Conservation (phyloP, 2,329 filamentous ascomycete genomes). For the Beauveria brongniartii region DNA sequence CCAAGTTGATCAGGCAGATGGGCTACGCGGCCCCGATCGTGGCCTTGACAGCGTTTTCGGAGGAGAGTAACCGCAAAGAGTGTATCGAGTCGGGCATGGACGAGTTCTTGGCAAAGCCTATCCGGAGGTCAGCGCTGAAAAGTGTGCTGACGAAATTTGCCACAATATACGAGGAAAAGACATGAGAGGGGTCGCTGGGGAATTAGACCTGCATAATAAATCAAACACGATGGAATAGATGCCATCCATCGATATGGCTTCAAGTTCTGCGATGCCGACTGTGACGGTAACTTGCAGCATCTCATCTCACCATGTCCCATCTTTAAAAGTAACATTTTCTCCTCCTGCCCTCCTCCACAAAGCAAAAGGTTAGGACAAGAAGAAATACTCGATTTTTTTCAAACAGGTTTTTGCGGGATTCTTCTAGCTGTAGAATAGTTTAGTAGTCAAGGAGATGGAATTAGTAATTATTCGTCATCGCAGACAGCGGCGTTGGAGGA, state of each 20-base stretch:
- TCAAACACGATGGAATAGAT: not conserved
- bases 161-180: constrained; percentile 64
- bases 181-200: not conserved
- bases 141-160: constrained; percentile 78
- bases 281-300: constrained; percentile 19
- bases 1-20: constrained; percentile 73
- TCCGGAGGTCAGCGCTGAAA: constrained; percentile 76
- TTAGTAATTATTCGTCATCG: no score
- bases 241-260: not conserved
- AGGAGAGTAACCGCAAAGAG: constrained; percentile 81
- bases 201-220: not conserved
- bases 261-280: not conserved
- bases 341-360: constrained; percentile 30
- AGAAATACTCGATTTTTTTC: not conserved
- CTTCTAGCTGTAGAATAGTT: not conserved
- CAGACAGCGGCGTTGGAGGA: no score
- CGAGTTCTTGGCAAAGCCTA: constrained; percentile 72
- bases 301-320: constrained; percentile 28
- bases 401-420: not conserved
- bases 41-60: constrained; percentile 80
- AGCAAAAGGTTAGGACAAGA: constrained; percentile 13
- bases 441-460: no score
- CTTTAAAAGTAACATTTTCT: constrained; percentile 21
- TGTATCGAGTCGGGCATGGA: constrained; percentile 89
- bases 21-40: constrained; percentile 86